Percentiles rank a stretch among this genome's conserved stretches.
These are phyloP conservation scores for Termitomyces sp. DNA, from an alignment of 768 basidiomycete genomes.

Conservation along the genomic window DNA sequence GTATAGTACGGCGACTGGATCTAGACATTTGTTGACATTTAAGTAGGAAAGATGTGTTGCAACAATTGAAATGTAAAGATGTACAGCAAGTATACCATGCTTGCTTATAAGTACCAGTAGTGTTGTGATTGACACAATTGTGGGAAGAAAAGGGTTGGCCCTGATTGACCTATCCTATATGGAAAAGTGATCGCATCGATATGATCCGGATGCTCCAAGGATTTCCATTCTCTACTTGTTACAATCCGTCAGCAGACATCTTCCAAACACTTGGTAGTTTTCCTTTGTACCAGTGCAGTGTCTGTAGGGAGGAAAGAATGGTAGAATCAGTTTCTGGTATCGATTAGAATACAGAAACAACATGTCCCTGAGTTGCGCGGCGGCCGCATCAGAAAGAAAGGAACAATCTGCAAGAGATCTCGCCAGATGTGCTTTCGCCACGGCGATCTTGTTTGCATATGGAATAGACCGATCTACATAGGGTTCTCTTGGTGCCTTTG, in stretches of 20 bases:
- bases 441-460: conserved; percentile 8
- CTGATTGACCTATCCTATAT: neutral
- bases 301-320: neutral
- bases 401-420: conserved; percentile 7
- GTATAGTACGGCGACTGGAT: neutral
- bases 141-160: neutral
- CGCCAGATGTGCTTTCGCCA: neutral
- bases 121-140: neutral
- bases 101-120: neutral
- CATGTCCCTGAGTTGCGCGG: neutral
- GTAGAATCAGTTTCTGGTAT: neutral
- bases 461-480: conserved; percentile 5
- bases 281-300: neutral
- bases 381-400: conserved; percentile 9
- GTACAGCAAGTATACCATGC: neutral
- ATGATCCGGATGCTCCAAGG: neutral
- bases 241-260: neutral
- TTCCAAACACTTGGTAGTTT: too few relatives aligned
- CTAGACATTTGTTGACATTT: neutral
- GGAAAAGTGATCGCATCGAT: conserved; percentile 1
- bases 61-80: neutral
- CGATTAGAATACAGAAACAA: neutral
- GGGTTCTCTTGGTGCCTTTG: neutral
- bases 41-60: neutral
- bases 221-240: neutral